A percentile compares a stretch with the other conserved stretches of the same genome.
These are phyloP conservation scores for Phlebopus sp. DNA, from an alignment of 1,284 basidiomycete genomes.

Conservation along the genomic window DNA sequence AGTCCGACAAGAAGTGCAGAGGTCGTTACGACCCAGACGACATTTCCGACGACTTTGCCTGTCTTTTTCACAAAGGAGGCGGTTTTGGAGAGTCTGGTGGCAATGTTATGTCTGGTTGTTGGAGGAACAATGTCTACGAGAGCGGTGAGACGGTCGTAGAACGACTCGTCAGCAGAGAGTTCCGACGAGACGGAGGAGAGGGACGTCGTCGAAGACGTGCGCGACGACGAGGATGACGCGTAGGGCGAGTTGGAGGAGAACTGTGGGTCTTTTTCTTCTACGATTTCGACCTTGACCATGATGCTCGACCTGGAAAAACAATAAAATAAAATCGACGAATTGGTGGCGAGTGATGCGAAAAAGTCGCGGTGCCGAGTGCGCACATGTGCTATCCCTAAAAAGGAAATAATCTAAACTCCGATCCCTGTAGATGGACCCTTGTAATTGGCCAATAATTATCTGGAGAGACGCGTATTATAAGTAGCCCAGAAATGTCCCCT, in stretches of 20 bases:
- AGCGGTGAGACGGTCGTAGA: conserved; percentile 86
- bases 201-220: conserved; percentile 65
- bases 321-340: conserved; percentile 8
- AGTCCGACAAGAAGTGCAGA: conserved; percentile 91
- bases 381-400: neutral
- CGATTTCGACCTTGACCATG: conserved; percentile 86
- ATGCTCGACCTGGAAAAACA: conserved; percentile 20
- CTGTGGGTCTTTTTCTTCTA: conserved; percentile 66
- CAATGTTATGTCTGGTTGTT: conserved; percentile 76
- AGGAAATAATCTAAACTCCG: conserved; percentile 25
- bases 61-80: conserved; percentile 63
- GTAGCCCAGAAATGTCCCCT: conserved; percentile 13
- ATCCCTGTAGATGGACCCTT: conserved; percentile 4
- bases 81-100: conserved; percentile 58
- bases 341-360: conserved; percentile 18
- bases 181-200: conserved; percentile 75
- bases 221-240: conserved; percentile 61
- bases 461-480: conserved; percentile 26
- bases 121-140: conserved; percentile 96
- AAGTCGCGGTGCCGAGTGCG: conserved; percentile 24
- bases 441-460: conserved; percentile 27
- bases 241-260: conserved; percentile 58
- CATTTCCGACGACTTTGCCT: conserved; percentile 76
- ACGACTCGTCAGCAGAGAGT: conserved; percentile 70
- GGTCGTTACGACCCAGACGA: conserved; percentile 95